These are phyloP conservation scores for Anisodus acutangulus DNA, from an alignment of 257 asterid species.

Conservation along the genomic window DNA sequence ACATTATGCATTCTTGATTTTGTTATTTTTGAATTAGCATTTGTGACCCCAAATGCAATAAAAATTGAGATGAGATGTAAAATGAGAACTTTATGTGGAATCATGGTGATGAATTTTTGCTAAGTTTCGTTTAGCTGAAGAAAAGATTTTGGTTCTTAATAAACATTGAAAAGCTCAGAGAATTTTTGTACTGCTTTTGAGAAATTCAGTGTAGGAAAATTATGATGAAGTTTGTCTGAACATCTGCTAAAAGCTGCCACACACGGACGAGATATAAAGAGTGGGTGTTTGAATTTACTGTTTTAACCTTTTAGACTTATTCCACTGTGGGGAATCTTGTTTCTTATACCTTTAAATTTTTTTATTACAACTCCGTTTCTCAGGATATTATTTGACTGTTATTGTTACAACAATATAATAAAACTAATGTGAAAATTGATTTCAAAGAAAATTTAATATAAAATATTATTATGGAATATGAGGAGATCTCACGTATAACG, in stretches of 20 bases:
- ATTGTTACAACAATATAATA: too few relatives aligned
- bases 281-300: not conserved
- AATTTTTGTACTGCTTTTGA: slow-evolving; percentile 36
- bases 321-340: not conserved
- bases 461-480: too few relatives aligned
- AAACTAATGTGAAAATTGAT: too few relatives aligned
- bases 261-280: slow-evolving; percentile 37
- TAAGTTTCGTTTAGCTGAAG: not conserved
- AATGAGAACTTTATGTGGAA: slow-evolving; percentile 36
- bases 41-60: slow-evolving; percentile 30
- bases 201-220: slow-evolving; percentile 31
- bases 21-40: slow-evolving; percentile 34
- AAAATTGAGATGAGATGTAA: slow-evolving; percentile 33
- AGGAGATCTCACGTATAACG: too few relatives aligned
- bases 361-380: too few relatives aligned
- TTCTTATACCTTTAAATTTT: not conserved
- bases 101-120: slow-evolving; percentile 33
- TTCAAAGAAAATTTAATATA: too few relatives aligned
- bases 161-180: slow-evolving; percentile 24
- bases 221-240: slow-evolving; percentile 28
- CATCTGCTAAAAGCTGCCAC: slow-evolving; percentile 47
- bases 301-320: slow-evolving; percentile 28
- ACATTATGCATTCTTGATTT: slow-evolving; percentile 35
- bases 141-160: not conserved
- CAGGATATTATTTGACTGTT: too few relatives aligned